Evolutionary conservation across 1,284 basidiomycete species (phyloP), one percentile per base, ranked within the genome.

Genomic region (Entoloma clypeatum): DNA sequence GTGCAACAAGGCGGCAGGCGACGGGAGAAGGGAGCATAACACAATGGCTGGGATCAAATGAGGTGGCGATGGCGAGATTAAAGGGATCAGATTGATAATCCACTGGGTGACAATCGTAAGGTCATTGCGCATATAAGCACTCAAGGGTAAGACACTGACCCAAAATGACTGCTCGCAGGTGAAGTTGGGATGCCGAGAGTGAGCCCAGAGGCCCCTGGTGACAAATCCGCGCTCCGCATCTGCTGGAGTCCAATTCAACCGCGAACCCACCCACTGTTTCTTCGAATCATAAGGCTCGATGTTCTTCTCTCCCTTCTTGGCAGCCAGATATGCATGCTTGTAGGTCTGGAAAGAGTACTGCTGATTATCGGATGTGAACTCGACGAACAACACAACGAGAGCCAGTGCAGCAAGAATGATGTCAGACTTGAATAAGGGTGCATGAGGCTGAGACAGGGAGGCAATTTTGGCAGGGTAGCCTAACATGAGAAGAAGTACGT

Each of bases 131-230:
- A 11, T 14, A 7, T 31, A 26, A 7, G 14, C 31, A 36, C 33
- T 40, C 17, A 27, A 39, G 25, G 36, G 25, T 45, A 27, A 44
- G 18, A 27, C 41, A 61, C 77, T 47, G 49, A 92, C 81, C 92
- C 92, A 95, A 65, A 93, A 92, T 6, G 68, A 64, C 64, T 94
- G 92, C 59, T 96, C 92, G 58, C 86, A 92, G 0, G 84, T 68
- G 63, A 92, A 94, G 61, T 96, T 96, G 13, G 94, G 92, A 61
- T 98, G 94, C 11, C 94, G 72, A 2, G 79, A 81, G 71, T 81
- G 92, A 1, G 79, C 76, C 87, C 89, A 97, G 7, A 97, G 63
- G 1, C 93, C 92, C 9, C 73, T 72, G 0, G 90, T 92, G 17
- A 86, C 67, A 60, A 97, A 97, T 1, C 94, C 94, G 5, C 92